Percentiles rank a stretch among this genome's conserved stretches.
These are phyloP conservation scores for Microbotryum violaceum DNA, from an alignment of 1,284 basidiomycete species.

Conservation along the genomic window DNA sequence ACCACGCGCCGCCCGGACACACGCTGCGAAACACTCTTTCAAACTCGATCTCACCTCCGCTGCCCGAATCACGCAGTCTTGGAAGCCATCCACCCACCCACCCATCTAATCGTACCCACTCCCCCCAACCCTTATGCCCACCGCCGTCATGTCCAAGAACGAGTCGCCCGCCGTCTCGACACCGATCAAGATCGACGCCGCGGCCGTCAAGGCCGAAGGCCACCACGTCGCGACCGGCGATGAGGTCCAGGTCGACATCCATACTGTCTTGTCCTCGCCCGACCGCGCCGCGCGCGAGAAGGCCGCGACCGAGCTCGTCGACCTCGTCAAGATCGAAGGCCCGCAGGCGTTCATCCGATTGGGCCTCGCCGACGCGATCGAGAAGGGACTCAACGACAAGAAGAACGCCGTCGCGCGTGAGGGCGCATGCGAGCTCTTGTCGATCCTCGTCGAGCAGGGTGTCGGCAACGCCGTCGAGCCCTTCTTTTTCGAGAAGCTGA, in stretches of 20 bases:
- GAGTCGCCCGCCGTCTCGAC: slow-evolving; percentile 22
- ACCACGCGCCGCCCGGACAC: too few species aligned
- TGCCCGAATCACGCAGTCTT: too few species aligned
- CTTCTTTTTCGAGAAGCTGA: slow-evolving; percentile 62
- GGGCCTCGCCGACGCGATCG: slow-evolving; percentile 64
- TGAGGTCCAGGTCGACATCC: slow-evolving; percentile 42
- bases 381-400: slow-evolving; percentile 50
- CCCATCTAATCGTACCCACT: too few species aligned
- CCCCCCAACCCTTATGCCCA: slow-evolving; percentile 13
- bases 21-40: too few species aligned
- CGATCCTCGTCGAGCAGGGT: slow-evolving; percentile 62
- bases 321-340: slow-evolving; percentile 53
- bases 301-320: slow-evolving; percentile 44
- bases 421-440: slow-evolving; percentile 67
- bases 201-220: slow-evolving; percentile 27
- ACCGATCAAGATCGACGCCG: slow-evolving; percentile 21
- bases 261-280: slow-evolving; percentile 38
- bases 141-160: slow-evolving; percentile 11
- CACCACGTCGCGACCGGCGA: slow-evolving; percentile 27
- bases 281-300: slow-evolving; percentile 38
- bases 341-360: slow-evolving; percentile 68
- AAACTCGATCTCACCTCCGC: too few species aligned
- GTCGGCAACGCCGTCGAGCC: slow-evolving; percentile 83
- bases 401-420: slow-evolving; percentile 66
- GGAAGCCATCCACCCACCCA: too few species aligned